Evolutionary conservation across 2,329 filamentous ascomycete species (phyloP).

Genomic region (Tricladium varicosporioides): DNA sequence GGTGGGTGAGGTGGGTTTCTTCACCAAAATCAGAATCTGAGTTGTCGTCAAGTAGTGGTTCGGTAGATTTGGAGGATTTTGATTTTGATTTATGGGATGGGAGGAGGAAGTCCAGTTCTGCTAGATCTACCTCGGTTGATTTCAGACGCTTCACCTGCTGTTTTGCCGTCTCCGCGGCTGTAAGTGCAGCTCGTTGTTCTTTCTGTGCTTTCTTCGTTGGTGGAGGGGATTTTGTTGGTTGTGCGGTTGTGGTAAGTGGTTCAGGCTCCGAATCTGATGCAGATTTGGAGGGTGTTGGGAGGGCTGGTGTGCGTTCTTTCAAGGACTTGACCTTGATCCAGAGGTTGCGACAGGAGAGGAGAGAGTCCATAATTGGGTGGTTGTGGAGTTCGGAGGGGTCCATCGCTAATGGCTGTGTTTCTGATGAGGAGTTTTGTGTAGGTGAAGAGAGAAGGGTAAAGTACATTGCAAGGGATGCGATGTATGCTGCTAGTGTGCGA

Average conservation of each 20-base stretch:
- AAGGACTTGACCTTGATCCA: constrained; percentile 75
- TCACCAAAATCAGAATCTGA: constrained; percentile 82
- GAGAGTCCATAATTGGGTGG: constrained; percentile 84
- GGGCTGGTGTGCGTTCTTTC: constrained; percentile 33
- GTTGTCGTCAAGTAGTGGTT: constrained; percentile 63
- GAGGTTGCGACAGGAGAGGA: constrained; percentile 75
- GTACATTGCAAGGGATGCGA: constrained; percentile 87
- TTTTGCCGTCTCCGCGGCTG: constrained; percentile 4
- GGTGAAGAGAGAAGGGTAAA: constrained; percentile 90
- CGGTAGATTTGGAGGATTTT: constrained; percentile 41
- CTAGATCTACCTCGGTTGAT: constrained; percentile 38
- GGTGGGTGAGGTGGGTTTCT: constrained; percentile 69
- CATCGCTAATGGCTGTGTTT: constrained; percentile 51
- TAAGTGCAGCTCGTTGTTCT: constrained; percentile 34
- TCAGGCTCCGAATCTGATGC: neutral
- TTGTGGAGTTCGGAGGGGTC: constrained; percentile 79
- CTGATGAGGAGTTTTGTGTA: constrained; percentile 54
- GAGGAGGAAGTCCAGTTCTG: constrained; percentile 41
- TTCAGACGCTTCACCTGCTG: constrained; percentile 28
- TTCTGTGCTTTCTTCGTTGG: constrained; percentile 37
- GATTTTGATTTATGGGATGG: constrained; percentile 26
- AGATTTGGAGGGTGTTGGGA: constrained; percentile 24
- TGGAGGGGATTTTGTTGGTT: constrained; percentile 25
- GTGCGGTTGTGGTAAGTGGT: neutral
- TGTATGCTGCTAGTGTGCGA: constrained; percentile 79